Evolutionary conservation across 2,329 filamentous ascomycete species (phyloP).

Genomic region (Gliomastix tumulicola): DNA sequence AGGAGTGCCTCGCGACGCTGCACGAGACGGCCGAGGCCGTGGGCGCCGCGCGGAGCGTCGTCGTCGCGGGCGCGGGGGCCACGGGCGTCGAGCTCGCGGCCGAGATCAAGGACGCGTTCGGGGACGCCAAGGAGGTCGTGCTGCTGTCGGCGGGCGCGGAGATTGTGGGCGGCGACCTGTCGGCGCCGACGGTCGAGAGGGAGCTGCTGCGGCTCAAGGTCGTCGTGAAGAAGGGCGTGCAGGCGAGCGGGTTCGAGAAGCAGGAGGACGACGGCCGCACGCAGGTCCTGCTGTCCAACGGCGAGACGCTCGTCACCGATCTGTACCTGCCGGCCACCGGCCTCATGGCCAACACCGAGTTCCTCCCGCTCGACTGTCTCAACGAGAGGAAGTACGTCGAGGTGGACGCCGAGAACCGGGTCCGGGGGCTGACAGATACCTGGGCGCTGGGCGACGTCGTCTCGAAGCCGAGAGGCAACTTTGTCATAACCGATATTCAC

Average conservation of each 20-base stretch:
- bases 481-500: conserved; percentile 1
- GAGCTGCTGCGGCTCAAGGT: conserved; percentile 50
- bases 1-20: conserved; percentile 33
- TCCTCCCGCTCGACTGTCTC: conserved; percentile 36
- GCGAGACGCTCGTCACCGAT: conserved; percentile 43
- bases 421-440: conserved; percentile 33
- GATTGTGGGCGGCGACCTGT: conserved; percentile 35
- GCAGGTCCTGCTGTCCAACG: conserved; percentile 33
- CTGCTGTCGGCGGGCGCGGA: conserved; percentile 33
- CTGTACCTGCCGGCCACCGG: conserved; percentile 52
- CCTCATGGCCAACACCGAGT: conserved; percentile 46
- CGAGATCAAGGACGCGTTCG: conserved; percentile 46
- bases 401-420: conserved; percentile 43
- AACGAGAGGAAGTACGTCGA: conserved; percentile 35
- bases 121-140: conserved; percentile 37
- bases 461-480: conserved; percentile 1
- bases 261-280: conserved; percentile 29
- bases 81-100: conserved; percentile 50
- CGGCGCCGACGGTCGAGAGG: conserved; percentile 30
- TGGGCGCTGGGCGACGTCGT: conserved; percentile 47
- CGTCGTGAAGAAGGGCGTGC: conserved; percentile 31
- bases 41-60: conserved; percentile 38
- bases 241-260: conserved; percentile 27
- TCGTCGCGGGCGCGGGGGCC: conserved; percentile 48
- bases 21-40: conserved; percentile 31